Evolutionary conservation across 352 stramenopile genomes (phyloP).

Genomic region (Phytopythium aichiense): DNA sequence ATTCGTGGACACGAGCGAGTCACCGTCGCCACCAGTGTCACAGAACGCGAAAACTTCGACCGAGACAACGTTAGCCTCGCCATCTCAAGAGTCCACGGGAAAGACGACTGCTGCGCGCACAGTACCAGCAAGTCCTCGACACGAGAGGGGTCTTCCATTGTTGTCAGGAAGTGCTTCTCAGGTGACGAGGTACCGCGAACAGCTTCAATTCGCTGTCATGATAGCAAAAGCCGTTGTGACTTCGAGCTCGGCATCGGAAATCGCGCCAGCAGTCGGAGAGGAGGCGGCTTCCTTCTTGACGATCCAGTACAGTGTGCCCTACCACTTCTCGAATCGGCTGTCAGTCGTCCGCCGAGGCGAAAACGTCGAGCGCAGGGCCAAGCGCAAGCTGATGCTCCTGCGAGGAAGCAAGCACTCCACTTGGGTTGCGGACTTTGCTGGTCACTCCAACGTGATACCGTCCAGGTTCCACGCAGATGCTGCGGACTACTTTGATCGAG

Average conservation of each 20-base stretch:
- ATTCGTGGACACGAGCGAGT: neutral
- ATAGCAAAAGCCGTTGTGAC: constrained; percentile 11
- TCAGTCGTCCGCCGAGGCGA: neutral
- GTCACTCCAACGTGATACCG: constrained; percentile 27
- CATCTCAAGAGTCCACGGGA: neutral
- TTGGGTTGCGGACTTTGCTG: constrained; percentile 13
- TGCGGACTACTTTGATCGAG: constrained; percentile 15
- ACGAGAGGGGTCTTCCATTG: neutral
- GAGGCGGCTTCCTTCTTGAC: constrained; percentile 3
- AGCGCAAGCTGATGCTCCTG: constrained; percentile 19
- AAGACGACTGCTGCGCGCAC: neutral
- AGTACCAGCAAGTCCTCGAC: neutral
- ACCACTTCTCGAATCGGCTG: constrained; percentile 15
- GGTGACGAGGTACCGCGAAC: neutral
- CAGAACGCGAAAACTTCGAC: neutral
- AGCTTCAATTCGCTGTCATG: constrained; percentile 24
- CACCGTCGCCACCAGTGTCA: neutral
- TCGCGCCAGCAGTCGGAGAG: neutral
- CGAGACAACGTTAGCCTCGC: neutral
- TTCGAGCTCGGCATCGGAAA: neutral
- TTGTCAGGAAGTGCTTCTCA: neutral
- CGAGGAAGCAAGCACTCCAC: neutral
- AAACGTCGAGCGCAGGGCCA: constrained; percentile 22
- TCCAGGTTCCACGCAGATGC: constrained; percentile 16
- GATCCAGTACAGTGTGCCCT: constrained; percentile 23